These are phyloP conservation scores for Diospyros kaki DNA, from an alignment of 148 eudicot genomes.

Conservation along the genomic window DNA sequence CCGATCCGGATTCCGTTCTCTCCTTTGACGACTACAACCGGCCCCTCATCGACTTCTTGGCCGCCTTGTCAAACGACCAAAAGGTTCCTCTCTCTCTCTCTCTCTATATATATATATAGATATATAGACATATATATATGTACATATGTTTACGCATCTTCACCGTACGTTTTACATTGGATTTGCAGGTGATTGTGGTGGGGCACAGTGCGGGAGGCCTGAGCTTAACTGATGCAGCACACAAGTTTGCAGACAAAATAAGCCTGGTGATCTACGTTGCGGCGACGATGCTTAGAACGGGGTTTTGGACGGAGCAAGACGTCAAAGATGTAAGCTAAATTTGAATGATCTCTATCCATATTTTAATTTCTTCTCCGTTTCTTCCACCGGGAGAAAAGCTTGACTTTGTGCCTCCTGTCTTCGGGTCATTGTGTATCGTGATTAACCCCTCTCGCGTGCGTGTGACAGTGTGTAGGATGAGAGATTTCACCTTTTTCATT, in stretches of 20 bases:
- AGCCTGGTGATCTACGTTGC: constrained; percentile 57
- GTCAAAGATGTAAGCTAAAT: constrained; percentile 44
- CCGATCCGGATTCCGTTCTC: constrained; percentile 34
- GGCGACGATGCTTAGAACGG: constrained; percentile 73
- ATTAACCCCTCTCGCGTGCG: too few species aligned
- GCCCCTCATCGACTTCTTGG: constrained; percentile 56
- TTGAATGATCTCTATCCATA: neutral
- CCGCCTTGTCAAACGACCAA: constrained; percentile 42
- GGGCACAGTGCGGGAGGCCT: constrained; percentile 94
- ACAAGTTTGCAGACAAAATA: constrained; percentile 57
- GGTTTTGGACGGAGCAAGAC: constrained; percentile 46
- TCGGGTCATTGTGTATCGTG: too few species aligned
- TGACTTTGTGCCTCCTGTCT: too few species aligned
- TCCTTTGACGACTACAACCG: constrained; percentile 62
- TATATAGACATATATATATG: neutral
- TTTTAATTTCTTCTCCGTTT: neutral
- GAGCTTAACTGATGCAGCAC: constrained; percentile 59
- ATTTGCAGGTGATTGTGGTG: constrained; percentile 66
- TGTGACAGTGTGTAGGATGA: too few species aligned
- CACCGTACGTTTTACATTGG: neutral
- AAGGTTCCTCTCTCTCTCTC: constrained; percentile 38
- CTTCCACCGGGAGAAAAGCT: neutral
- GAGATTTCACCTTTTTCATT: too few species aligned
- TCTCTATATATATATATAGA: neutral
- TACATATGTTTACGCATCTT: neutral